Percentiles rank a stretch among this genome's conserved stretches.
Evolutionary conservation across 1,284 basidiomycete genomes (phyloP).

Genomic region (Malassezia furfur): DNA sequence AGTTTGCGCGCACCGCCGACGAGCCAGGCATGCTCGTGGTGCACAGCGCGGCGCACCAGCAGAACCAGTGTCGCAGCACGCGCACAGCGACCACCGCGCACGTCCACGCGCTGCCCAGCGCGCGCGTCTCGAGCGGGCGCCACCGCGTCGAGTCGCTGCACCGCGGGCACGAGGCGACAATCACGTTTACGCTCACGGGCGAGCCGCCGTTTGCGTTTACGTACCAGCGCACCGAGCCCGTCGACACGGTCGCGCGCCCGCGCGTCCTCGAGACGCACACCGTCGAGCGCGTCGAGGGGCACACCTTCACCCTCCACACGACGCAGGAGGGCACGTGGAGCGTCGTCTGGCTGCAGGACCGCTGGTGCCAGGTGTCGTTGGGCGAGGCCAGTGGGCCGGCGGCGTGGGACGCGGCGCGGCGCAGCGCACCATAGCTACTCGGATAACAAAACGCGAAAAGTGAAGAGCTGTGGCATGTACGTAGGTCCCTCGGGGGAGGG

Average conservation of each 20-base stretch:
- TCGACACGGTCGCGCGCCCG: conserved; percentile 35
- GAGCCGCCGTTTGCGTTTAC: conserved; percentile 85
- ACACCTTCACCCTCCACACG: conserved; percentile 76
- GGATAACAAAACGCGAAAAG: no score
- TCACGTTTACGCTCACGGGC: conserved; percentile 75
- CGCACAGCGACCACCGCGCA: conserved; percentile 59
- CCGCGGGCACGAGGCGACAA: conserved; percentile 76
- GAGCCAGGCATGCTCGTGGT: conserved; percentile 71
- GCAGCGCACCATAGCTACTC: no score
- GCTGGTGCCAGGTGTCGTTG: conserved; percentile 55
- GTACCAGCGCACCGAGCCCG: conserved; percentile 48
- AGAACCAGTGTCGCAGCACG: conserved; percentile 45
- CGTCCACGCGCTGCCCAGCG: conserved; percentile 78
- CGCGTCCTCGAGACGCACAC: conserved; percentile 42
- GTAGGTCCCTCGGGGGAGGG: no score
- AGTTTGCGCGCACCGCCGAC: conserved; percentile 73
- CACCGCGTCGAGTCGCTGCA: conserved; percentile 72
- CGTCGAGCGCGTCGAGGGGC: conserved; percentile 47
- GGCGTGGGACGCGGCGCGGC: conserved; percentile 1
- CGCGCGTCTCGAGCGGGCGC: conserved; percentile 74
- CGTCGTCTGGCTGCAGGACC: conserved; percentile 77
- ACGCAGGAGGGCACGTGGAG: conserved; percentile 84
- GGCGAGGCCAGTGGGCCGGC: conserved; percentile 28
- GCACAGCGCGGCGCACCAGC: conserved; percentile 70
- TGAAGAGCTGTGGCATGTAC: not conserved